phyloP scores from a whole-genome alignment of 805 yeast genomes.

The Saccharomycopsis sp. region DNA sequence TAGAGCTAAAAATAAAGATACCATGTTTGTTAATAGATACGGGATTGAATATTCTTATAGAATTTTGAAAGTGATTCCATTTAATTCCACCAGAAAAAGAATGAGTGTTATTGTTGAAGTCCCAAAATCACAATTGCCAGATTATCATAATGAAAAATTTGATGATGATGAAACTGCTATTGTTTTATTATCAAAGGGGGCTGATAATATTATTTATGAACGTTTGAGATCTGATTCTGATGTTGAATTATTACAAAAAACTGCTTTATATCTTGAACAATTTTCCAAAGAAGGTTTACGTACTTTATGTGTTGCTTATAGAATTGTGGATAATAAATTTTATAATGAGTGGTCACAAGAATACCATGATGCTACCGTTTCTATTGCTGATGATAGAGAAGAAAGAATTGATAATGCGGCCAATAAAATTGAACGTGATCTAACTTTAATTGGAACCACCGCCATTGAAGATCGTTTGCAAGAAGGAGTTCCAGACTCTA shows the following conservation, averaged over 20 bases:
- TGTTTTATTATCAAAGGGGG: slow-evolving; percentile 71
- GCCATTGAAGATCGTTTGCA: slow-evolving; percentile 81
- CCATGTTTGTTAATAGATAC: slow-evolving; percentile 55
- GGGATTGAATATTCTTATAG: slow-evolving; percentile 65
- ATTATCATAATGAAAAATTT: slow-evolving; percentile 22
- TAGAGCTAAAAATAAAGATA: slow-evolving; percentile 54
- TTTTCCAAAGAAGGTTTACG: slow-evolving; percentile 78
- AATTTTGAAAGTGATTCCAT: slow-evolving; percentile 60
- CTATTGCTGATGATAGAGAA: slow-evolving; percentile 50
- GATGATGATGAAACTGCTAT: slow-evolving; percentile 46
- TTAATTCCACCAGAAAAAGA: slow-evolving; percentile 88
- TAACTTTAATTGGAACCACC: slow-evolving; percentile 67
- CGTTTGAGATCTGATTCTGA: slow-evolving; percentile 44
- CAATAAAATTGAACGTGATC: slow-evolving; percentile 57
- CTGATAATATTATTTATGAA: slow-evolving; percentile 69
- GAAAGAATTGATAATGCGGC: slow-evolving; percentile 66
- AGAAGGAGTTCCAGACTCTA: slow-evolving; percentile 81
- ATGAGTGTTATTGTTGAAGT: slow-evolving; percentile 78
- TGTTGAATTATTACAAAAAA: slow-evolving; percentile 39
- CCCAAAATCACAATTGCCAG: slow-evolving; percentile 28
- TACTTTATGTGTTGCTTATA: slow-evolving; percentile 70
- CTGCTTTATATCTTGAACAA: slow-evolving; percentile 67
- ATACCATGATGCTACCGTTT: slow-evolving; percentile 54
- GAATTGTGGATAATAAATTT: slow-evolving; percentile 51
- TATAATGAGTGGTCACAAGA: slow-evolving; percentile 53